A percentile compares a stretch with the other conserved stretches of the same genome.
These are phyloP conservation scores for Apiotrichum mycotoxinovorans DNA, from an alignment of 1,284 basidiomycete genomes.

Conservation along the genomic window DNA sequence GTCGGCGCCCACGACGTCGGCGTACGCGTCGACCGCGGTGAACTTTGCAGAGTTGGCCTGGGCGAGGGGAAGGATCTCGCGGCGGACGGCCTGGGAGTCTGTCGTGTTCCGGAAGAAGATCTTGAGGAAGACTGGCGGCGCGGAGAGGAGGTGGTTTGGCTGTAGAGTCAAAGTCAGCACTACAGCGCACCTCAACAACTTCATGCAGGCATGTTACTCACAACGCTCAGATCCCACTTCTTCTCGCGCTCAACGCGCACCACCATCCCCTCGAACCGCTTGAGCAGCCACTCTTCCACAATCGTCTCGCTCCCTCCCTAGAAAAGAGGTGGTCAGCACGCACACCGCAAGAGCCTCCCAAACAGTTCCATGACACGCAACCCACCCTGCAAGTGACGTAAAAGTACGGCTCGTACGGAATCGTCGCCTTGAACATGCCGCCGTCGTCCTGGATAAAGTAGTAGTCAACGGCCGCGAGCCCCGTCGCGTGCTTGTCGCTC, in stretches of 20 bases:
- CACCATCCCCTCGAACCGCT: conserved; percentile 86
- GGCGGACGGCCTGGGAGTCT: conserved; percentile 80
- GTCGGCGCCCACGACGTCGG: conserved; percentile 82
- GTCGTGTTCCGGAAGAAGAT: conserved; percentile 89
- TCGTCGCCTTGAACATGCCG: conserved; percentile 90
- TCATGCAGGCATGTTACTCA: too few relatives aligned
- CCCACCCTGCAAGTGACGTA: conserved; percentile 82
- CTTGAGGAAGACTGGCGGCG: conserved; percentile 81
- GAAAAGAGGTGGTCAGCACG: conserved; percentile 12
- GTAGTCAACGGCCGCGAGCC: conserved; percentile 88
- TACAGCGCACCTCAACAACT: background rate
- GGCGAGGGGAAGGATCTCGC: conserved; percentile 86
- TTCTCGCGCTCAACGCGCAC: conserved; percentile 71
- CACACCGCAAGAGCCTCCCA: too few relatives aligned
- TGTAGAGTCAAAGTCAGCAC: conserved; percentile 19
- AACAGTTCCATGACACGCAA: conserved; percentile 3
- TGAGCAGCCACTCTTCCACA: conserved; percentile 94
- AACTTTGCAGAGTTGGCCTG: conserved; percentile 88
- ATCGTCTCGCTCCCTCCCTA: conserved; percentile 81
- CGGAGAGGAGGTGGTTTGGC: conserved; percentile 94
- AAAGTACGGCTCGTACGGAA: conserved; percentile 93
- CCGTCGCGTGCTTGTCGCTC: conserved; percentile 73
- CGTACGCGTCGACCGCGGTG: conserved; percentile 94
- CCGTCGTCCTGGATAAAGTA: conserved; percentile 99
- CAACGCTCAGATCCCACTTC: conserved; percentile 89